Conservation (phyloP, 257 asterid species). For the Cinchona pubescens region DNA sequence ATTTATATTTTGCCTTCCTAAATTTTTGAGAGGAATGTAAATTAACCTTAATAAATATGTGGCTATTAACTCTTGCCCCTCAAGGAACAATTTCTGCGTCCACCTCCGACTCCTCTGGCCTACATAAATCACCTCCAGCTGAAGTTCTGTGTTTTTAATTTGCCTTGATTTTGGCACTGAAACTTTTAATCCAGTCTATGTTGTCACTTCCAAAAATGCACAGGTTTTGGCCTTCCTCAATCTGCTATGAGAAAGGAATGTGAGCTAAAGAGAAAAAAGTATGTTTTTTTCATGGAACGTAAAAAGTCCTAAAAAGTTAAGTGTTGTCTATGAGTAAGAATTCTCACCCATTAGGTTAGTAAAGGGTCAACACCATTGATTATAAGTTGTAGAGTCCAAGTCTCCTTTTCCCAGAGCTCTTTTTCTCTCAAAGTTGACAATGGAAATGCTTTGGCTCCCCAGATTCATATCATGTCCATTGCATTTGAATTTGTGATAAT, state of each 20-base stretch:
- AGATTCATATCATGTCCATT: constrained; percentile 64
- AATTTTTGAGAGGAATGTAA: too few species aligned
- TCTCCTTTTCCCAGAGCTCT: constrained; percentile 54
- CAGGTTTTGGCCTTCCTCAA: constrained; percentile 42
- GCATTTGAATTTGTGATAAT: constrained; percentile 52
- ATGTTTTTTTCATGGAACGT: neutral
- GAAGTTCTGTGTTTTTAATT: constrained; percentile 32
- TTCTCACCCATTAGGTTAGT: constrained; percentile 47
- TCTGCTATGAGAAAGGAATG: constrained; percentile 34
- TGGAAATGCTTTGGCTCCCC: constrained; percentile 80
- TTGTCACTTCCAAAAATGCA: constrained; percentile 61
- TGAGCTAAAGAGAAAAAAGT: neutral
- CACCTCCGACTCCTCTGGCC: too few species aligned
- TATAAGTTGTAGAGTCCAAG: constrained; percentile 41
- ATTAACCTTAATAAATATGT: too few species aligned
- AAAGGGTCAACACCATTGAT: constrained; percentile 46
- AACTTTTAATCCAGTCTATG: constrained; percentile 53
- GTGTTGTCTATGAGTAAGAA: neutral
- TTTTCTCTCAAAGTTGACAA: constrained; percentile 51
- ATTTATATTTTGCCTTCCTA: too few species aligned
- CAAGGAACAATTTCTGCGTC: too few species aligned
- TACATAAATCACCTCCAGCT: constrained; percentile 53
- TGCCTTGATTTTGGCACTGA: constrained; percentile 31
- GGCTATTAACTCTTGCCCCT: too few species aligned
- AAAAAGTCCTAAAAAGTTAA: neutral